Percentiles rank a stretch among this genome's conserved stretches.
phyloP scores from a whole-genome alignment of 2,329 filamentous ascomycete genomes.

The Aspergillus spinulosporus region DNA sequence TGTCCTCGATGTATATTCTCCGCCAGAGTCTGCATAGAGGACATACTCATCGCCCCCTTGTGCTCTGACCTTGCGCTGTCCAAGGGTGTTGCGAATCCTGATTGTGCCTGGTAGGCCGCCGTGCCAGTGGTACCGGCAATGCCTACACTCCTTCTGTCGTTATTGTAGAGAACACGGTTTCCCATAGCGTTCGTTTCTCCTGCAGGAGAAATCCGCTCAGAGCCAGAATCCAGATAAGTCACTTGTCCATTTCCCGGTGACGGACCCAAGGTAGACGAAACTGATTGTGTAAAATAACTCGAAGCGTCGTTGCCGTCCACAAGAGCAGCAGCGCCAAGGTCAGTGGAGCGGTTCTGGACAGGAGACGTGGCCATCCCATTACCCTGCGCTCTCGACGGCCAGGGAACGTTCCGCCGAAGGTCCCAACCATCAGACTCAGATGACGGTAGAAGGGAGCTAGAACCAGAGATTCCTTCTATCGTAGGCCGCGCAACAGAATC shows the following conservation, averaged over 20 bases:
- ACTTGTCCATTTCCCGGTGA: constrained; percentile 28
- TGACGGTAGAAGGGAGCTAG: constrained; percentile 66
- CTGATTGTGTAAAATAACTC: constrained; percentile 50
- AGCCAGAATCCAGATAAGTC: constrained; percentile 35
- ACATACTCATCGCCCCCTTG: constrained; percentile 31
- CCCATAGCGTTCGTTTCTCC: constrained; percentile 35
- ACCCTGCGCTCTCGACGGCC: constrained; percentile 55
- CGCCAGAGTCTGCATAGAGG: constrained; percentile 27
- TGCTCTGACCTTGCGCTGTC: constrained; percentile 35
- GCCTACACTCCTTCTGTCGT: constrained; percentile 38
- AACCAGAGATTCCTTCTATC: constrained; percentile 63
- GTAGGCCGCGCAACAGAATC: constrained; percentile 31
- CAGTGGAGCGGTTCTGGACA: constrained; percentile 54
- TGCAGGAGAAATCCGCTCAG: constrained; percentile 37
- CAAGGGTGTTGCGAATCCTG: constrained; percentile 30
- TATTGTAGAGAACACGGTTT: constrained; percentile 33
- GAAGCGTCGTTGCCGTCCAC: constrained; percentile 48
- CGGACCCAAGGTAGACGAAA: constrained; percentile 46
- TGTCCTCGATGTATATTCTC: constrained; percentile 30
- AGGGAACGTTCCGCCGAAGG: constrained; percentile 57
- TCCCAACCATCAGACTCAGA: constrained; percentile 62
- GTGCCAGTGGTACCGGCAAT: constrained; percentile 34
- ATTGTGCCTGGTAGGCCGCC: constrained; percentile 33
- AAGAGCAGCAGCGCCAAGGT: constrained; percentile 39
- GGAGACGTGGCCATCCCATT: constrained; percentile 59